Evolutionary conservation across 495 filamentous ascomycete genomes (phyloP).

Genomic region (Aspergillus ostianus): DNA sequence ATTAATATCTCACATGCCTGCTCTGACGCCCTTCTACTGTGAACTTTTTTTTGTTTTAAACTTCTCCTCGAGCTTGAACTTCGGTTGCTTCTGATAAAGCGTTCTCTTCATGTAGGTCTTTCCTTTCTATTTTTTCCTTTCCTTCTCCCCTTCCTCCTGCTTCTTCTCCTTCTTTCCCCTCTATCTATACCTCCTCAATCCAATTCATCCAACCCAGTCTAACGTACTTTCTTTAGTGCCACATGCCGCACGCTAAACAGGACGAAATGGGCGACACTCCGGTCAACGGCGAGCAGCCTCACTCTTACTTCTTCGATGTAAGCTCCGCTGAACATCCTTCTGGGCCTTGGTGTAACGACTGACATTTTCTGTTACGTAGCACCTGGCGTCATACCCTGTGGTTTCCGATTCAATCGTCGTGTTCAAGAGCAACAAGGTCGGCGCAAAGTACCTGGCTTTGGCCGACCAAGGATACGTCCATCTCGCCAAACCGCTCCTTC

Average conservation of each 20-base stretch:
- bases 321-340: slow-evolving; percentile 23
- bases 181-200: background rate
- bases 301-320: slow-evolving; percentile 68
- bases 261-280: slow-evolving; percentile 43
- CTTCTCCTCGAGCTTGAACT: background rate
- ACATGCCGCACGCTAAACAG: slow-evolving; percentile 47
- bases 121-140: background rate
- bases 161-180: background rate
- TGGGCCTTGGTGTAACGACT: background rate
- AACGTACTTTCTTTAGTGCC: background rate
- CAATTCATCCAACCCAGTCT: background rate
- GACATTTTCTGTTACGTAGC: slow-evolving; percentile 44
- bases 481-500: slow-evolving; percentile 69
- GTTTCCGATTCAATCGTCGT: slow-evolving; percentile 73
- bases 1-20: background rate
- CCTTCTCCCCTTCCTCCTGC: background rate
- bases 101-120: background rate
- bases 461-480: slow-evolving; percentile 64
- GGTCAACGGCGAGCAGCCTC: slow-evolving; percentile 67
- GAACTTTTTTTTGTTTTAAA: background rate
- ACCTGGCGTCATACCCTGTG: slow-evolving; percentile 81
- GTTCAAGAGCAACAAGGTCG: slow-evolving; percentile 77
- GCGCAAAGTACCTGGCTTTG: slow-evolving; percentile 73
- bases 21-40: background rate
- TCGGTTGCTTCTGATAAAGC: background rate